Evolutionary conservation across 2,329 filamentous ascomycete genomes (phyloP).

Genomic region (Acrocalymma vagum): DNA sequence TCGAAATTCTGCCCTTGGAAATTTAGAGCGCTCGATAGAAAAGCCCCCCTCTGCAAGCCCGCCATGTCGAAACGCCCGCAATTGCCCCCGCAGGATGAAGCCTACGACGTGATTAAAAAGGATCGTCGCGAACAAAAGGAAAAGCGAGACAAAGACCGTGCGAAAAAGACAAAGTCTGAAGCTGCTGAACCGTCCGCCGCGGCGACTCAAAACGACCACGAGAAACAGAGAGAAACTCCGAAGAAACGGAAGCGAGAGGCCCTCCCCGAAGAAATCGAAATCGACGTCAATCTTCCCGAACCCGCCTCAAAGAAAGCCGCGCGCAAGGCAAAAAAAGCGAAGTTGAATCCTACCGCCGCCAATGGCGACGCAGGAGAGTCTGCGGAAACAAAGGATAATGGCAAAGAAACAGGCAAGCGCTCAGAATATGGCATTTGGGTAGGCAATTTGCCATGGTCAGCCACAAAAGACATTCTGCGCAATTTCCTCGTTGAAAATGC

Average conservation of each 20-base stretch:
- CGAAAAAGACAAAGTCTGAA: slow-evolving; percentile 22
- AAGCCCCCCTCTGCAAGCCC: not conserved
- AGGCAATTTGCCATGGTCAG: slow-evolving; percentile 88
- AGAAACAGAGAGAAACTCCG: too few species aligned
- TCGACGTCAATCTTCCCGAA: slow-evolving; percentile 88
- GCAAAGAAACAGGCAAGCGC: slow-evolving; percentile 63
- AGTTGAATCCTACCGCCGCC: slow-evolving; percentile 51
- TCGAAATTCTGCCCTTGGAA: too few species aligned
- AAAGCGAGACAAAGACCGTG: slow-evolving; percentile 34
- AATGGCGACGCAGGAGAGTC: slow-evolving; percentile 44
- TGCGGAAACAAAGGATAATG: slow-evolving; percentile 41
- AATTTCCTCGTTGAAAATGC: slow-evolving; percentile 80
- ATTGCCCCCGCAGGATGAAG: slow-evolving; percentile 11
- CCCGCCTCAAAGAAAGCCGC: slow-evolving; percentile 94
- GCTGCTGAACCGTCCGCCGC: slow-evolving; percentile 21
- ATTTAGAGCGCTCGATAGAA: too few species aligned
- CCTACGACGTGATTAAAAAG: slow-evolving; percentile 21
- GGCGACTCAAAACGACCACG: too few species aligned
- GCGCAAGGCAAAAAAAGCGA: slow-evolving; percentile 87
- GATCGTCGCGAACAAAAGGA: slow-evolving; percentile 35
- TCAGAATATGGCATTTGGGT: slow-evolving; percentile 93
- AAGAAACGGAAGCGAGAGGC: slow-evolving; percentile 66
- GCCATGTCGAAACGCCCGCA: slow-evolving; percentile 6
- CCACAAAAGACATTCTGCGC: slow-evolving; percentile 77
- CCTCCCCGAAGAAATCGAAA: slow-evolving; percentile 75